phyloP scores from a whole-genome alignment of 495 filamentous ascomycete species.

The Sordaria brevicollis region DNA sequence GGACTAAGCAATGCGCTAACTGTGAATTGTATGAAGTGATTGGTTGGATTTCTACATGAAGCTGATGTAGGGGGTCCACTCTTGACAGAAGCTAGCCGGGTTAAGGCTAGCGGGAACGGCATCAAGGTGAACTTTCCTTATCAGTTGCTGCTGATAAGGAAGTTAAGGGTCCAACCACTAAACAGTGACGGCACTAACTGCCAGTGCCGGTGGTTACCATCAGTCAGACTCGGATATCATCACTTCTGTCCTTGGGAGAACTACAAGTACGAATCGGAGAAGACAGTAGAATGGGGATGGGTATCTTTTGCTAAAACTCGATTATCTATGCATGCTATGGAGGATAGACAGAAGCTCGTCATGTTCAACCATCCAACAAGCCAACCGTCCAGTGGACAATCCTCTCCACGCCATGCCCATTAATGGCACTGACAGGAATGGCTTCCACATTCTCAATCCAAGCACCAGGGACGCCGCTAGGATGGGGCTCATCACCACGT shows the following conservation, averaged over 20 bases:
- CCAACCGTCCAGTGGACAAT: slow-evolving; percentile 70
- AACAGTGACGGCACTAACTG: background rate
- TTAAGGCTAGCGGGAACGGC: background rate
- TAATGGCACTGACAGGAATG: slow-evolving; percentile 83
- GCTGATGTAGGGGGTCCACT: background rate
- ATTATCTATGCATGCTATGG: background rate
- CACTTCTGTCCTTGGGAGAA: too few relatives aligned
- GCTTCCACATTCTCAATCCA: slow-evolving; percentile 57
- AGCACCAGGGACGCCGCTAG: slow-evolving; percentile 53
- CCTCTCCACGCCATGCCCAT: slow-evolving; percentile 67
- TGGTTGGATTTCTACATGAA: background rate
- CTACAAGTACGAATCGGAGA: too few relatives aligned
- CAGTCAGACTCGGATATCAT: background rate
- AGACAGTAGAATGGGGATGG: background rate
- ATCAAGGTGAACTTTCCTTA: background rate
- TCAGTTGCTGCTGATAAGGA: background rate
- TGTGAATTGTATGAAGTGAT: background rate
- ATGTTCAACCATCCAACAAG: slow-evolving; percentile 46
- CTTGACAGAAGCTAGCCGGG: background rate
- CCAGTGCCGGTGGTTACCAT: background rate
- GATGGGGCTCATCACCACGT: slow-evolving; percentile 51
- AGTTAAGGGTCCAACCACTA: background rate
- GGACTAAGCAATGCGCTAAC: background rate
- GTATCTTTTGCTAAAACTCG: background rate
- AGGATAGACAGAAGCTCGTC: background rate